phyloP scores from a whole-genome alignment of 1,284 basidiomycete genomes.

The Ceratobasidium theobromae region DNA sequence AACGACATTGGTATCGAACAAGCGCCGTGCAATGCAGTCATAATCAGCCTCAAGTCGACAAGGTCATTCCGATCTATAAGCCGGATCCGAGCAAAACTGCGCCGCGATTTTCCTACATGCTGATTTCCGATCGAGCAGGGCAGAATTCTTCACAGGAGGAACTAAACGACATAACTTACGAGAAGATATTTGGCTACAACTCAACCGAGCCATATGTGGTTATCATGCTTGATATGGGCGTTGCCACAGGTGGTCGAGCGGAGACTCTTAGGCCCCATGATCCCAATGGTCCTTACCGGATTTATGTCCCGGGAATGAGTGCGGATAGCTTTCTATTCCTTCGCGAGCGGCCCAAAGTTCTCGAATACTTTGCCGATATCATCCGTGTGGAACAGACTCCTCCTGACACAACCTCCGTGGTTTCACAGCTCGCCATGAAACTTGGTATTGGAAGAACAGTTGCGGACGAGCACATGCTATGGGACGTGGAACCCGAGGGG shows the following conservation, averaged over 20 bases:
- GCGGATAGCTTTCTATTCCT: background rate
- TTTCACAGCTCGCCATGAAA: background rate
- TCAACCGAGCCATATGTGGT: background rate
- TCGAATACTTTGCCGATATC: background rate
- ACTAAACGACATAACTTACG: background rate
- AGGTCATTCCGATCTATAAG: constrained; percentile 5
- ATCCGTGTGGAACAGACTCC: background rate
- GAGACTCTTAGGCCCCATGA: no score
- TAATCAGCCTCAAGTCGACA: background rate
- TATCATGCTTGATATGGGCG: background rate
- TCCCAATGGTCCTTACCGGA: no score
- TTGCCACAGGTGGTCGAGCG: no score
- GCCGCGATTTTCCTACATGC: background rate
- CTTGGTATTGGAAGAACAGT: background rate
- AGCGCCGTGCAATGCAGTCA: no score
- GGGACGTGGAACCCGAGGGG: background rate
- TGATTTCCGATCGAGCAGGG: background rate
- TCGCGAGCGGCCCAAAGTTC: background rate
- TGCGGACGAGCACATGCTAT: background rate
- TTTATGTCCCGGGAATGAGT: background rate
- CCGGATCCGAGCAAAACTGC: background rate
- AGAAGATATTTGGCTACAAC: background rate
- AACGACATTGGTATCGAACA: background rate
- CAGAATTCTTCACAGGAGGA: background rate
- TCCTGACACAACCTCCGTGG: background rate